A percentile compares a stretch with the other conserved stretches of the same genome.
Conservation (phyloP, 75 land plant species). For the Picea sitchensis region DNA sequence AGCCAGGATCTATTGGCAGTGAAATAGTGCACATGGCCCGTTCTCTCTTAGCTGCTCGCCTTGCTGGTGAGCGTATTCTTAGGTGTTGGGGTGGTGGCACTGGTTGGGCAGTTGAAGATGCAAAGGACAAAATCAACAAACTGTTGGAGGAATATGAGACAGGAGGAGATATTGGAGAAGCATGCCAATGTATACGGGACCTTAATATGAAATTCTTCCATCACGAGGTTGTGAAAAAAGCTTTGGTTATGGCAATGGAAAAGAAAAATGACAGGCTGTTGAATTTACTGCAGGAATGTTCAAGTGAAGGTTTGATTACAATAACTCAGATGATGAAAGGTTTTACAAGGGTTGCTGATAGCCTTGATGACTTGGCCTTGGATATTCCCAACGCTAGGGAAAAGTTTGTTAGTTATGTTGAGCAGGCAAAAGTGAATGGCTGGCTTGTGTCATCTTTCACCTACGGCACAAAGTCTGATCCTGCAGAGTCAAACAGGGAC, state of each 20-base stretch:
- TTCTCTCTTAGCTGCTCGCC: constrained; percentile 75
- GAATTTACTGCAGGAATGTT: constrained; percentile 66
- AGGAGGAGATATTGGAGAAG: constrained; percentile 82
- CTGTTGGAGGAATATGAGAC: constrained; percentile 88
- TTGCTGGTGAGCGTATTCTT: constrained; percentile 92
- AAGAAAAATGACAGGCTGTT: constrained; percentile 79
- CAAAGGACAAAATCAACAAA: constrained; percentile 88
- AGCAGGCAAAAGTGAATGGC: constrained; percentile 56
- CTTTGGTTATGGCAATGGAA: constrained; percentile 95
- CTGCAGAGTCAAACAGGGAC: too few relatives aligned
- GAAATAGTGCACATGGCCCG: constrained; percentile 79
- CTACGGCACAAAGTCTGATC: not conserved
- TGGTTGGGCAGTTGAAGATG: constrained; percentile 95
- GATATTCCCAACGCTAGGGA: constrained; percentile 82
- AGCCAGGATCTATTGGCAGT: constrained; percentile 60
- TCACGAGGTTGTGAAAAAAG: constrained; percentile 94
- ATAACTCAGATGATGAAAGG: constrained; percentile 91
- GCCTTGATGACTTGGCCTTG: constrained; percentile 81
- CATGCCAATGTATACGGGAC: constrained; percentile 92
- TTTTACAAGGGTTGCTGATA: constrained; percentile 61
- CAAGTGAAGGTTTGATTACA: constrained; percentile 86
- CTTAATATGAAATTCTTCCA: constrained; percentile 92
- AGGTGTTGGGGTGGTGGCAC: constrained; percentile 98
- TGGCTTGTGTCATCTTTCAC: constrained; percentile 68
- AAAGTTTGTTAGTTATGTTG: constrained; percentile 62